Evolutionary conservation across 768 basidiomycete genomes (phyloP).

Genomic region (Rhodocollybia butyracea): DNA sequence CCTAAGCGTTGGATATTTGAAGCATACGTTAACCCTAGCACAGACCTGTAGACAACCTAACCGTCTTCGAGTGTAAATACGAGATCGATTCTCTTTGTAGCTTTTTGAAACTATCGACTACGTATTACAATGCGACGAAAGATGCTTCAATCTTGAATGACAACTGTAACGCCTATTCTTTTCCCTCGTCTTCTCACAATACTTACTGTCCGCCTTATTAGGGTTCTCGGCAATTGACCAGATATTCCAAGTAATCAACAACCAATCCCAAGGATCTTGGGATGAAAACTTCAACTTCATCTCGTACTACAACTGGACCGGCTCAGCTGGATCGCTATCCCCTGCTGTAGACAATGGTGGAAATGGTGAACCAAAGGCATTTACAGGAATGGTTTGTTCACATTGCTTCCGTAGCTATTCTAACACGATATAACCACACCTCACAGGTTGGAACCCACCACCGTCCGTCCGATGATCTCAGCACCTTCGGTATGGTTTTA

Average conservation of each 20-base stretch:
- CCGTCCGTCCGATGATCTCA: conserved; percentile 74
- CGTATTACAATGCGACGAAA: conserved; percentile 68
- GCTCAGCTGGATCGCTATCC: conserved; percentile 58
- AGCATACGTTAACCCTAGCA: neutral
- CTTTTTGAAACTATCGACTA: conserved; percentile 73
- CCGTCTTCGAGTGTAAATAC: conserved; percentile 87
- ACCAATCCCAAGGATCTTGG: conserved; percentile 72
- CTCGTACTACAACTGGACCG: conserved; percentile 83
- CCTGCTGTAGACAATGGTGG: conserved; percentile 65
- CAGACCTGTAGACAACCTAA: conserved; percentile 65
- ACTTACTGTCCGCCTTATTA: conserved; percentile 22
- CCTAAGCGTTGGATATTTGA: too few species aligned
- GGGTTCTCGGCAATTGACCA: conserved; percentile 68
- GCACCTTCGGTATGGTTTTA: conserved; percentile 49
- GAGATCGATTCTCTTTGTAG: conserved; percentile 79
- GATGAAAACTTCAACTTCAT: conserved; percentile 70
- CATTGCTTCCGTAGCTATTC: too few species aligned
- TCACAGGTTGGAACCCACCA: conserved; percentile 71
- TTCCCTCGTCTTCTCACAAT: neutral
- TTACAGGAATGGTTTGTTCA: conserved; percentile 54
- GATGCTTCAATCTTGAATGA: conserved; percentile 70
- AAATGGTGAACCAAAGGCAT: conserved; percentile 73
- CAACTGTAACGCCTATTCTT: conserved; percentile 43
- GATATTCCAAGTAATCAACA: conserved; percentile 72
- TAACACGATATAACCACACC: neutral